Evolutionary conservation across 345 rosid genomes (phyloP).

Genomic region (Citrus sp.): DNA sequence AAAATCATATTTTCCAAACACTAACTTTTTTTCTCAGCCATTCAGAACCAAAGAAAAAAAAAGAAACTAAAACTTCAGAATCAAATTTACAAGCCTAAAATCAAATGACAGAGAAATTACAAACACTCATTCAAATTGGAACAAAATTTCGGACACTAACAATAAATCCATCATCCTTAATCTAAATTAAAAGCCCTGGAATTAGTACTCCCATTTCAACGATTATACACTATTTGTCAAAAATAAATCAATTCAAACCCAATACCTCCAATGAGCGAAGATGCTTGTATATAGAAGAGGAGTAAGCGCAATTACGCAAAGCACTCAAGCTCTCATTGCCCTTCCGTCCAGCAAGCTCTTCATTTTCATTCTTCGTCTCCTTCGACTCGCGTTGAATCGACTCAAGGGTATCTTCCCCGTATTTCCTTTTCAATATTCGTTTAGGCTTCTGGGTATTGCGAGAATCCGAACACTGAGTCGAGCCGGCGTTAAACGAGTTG

Average conservation of each 20-base stretch:
- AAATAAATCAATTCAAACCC: neutral
- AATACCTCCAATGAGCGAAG: constrained; percentile 32
- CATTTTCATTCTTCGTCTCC: neutral
- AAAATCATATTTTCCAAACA: too few relatives aligned
- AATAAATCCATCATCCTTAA: neutral
- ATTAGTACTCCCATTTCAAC: neutral
- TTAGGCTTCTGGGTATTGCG: constrained; percentile 8
- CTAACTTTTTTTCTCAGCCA: neutral
- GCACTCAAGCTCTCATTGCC: constrained; percentile 9
- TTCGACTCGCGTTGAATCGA: neutral
- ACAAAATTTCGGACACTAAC: neutral
- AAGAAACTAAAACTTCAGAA: neutral
- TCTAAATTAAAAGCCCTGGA: neutral
- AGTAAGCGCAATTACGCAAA: constrained; percentile 6
- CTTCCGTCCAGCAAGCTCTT: neutral
- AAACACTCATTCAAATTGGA: neutral
- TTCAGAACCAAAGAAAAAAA: neutral
- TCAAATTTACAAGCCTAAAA: neutral
- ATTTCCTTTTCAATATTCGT: neutral
- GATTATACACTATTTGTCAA: neutral
- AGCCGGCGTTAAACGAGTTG: neutral
- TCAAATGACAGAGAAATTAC: neutral
- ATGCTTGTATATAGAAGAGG: constrained; percentile 23
- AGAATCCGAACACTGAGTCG: neutral
- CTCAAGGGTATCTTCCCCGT: neutral